These are phyloP conservation scores for Tillandsia leiboldiana DNA, from an alignment of 176 grass and related monocot genomes.

Conservation along the genomic window DNA sequence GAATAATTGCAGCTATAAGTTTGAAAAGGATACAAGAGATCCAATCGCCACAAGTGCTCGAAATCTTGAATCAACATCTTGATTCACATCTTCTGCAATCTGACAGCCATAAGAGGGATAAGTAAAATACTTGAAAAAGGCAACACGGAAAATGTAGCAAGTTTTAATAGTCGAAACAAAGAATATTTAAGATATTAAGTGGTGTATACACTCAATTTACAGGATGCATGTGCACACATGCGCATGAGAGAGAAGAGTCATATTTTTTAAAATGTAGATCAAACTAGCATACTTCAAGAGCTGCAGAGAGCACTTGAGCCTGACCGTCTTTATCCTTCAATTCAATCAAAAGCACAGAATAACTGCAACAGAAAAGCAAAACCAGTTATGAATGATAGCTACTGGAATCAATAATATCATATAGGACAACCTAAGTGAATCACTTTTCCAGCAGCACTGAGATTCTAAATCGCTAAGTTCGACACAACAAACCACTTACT, in stretches of 20 bases:
- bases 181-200: background rate
- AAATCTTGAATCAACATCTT: slow-evolving; percentile 78
- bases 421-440: background rate
- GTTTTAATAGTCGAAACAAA: background rate
- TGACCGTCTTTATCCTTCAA: slow-evolving; percentile 82
- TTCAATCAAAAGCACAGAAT: slow-evolving; percentile 78
- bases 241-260: background rate
- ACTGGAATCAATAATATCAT: background rate
- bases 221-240: too few species aligned
- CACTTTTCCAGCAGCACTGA: background rate
- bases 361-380: slow-evolving; percentile 33
- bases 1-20: background rate
- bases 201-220: background rate
- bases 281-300: slow-evolving; percentile 44
- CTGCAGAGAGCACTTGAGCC: slow-evolving; percentile 80
- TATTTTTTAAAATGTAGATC: background rate
- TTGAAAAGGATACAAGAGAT: slow-evolving; percentile 83
- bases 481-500: slow-evolving; percentile 36
- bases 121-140: slow-evolving; percentile 22
- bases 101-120: slow-evolving; percentile 9
- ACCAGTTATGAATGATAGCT: background rate
- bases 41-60: slow-evolving; percentile 75
- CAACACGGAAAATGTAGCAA: background rate
- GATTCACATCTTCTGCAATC: slow-evolving; percentile 72
- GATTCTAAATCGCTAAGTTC: too few species aligned